Conservation (phyloP, 1,139 yeast species). For the Protomyces gravidus region DNA sequence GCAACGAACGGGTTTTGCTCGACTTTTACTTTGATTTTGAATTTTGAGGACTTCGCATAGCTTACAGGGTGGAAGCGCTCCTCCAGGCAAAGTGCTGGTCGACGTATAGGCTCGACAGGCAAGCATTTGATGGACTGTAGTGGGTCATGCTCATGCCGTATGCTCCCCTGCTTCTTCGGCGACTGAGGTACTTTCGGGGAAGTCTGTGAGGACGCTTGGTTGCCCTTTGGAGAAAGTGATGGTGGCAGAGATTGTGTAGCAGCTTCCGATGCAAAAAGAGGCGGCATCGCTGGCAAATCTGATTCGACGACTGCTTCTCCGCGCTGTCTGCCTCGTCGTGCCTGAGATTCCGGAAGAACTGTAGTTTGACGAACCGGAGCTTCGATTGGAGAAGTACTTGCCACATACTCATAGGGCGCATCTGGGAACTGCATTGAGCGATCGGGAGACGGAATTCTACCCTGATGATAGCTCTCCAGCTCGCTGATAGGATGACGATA, state of each 20-base stretch:
- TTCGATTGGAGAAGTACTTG: neutral
- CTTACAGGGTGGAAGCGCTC: slow-evolving; percentile 14
- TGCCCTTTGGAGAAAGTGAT: neutral
- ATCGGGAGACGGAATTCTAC: slow-evolving; percentile 13
- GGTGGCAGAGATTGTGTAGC: neutral
- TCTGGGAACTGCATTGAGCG: slow-evolving; percentile 2
- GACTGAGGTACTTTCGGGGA: neutral
- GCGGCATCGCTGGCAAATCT: slow-evolving; percentile 26
- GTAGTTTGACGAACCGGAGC: neutral
- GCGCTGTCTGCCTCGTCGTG: slow-evolving; percentile 13
- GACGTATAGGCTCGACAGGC: slow-evolving; percentile 18
- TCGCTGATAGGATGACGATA: neutral
- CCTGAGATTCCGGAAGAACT: slow-evolving; percentile 12
- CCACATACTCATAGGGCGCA: slow-evolving; percentile 3
- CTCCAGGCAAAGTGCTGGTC: slow-evolving; percentile 20
- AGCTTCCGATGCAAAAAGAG: neutral
- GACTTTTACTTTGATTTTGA: slow-evolving; percentile 22
- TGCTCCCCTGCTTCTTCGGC: neutral
- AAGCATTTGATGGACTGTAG: slow-evolving; percentile 9
- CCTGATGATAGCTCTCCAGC: neutral
- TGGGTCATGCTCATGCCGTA: slow-evolving; percentile 3
- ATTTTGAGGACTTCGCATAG: slow-evolving; percentile 15
- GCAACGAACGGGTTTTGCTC: slow-evolving; percentile 22
- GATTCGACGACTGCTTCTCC: slow-evolving; percentile 14
- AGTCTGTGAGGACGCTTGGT: neutral